Conservation (phyloP, 2,329 filamentous ascomycete genomes). For the Exserohilum rostratum region DNA sequence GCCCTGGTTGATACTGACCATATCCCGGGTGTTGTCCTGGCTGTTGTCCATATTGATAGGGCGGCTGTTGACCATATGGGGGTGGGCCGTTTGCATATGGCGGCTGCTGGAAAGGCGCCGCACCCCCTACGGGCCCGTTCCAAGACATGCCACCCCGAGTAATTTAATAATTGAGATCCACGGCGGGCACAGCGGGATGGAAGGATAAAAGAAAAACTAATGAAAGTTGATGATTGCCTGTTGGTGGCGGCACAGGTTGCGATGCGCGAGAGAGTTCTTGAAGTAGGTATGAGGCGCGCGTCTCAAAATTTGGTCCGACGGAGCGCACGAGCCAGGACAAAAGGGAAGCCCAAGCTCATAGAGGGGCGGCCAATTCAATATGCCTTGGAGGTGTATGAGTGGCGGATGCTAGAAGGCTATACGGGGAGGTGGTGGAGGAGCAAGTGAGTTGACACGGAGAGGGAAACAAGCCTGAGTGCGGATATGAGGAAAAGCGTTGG, state of each 20-base stretch:
- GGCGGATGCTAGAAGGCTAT: neutral
- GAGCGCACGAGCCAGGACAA: constrained; percentile 37
- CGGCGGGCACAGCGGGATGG: neutral
- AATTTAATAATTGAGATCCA: constrained; percentile 6
- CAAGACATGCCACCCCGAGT: constrained; percentile 42
- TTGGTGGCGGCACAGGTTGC: constrained; percentile 7
- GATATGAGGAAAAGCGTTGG: constrained; percentile 27
- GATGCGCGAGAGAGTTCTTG: constrained; percentile 18
- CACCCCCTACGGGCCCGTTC: constrained; percentile 42
- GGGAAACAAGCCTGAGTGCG: constrained; percentile 23
- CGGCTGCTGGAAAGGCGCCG: constrained; percentile 43
- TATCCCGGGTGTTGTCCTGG: constrained; percentile 36
- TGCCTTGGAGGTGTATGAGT: constrained; percentile 2
- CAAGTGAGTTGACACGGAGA: constrained; percentile 16
- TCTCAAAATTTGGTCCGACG: constrained; percentile 35
- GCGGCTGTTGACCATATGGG: constrained; percentile 35
- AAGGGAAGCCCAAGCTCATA: constrained; percentile 18
- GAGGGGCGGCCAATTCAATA: constrained; percentile 7
- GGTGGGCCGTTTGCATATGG: constrained; percentile 37
- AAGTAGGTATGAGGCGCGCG: constrained; percentile 24
- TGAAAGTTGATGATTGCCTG: constrained; percentile 8
- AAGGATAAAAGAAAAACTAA: neutral
- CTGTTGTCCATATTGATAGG: constrained; percentile 42
- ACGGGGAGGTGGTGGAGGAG: constrained; percentile 9
- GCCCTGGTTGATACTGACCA: constrained; percentile 37